phyloP scores from a whole-genome alignment of 176 grass and related monocot genomes.

The Raddia guianensis region DNA sequence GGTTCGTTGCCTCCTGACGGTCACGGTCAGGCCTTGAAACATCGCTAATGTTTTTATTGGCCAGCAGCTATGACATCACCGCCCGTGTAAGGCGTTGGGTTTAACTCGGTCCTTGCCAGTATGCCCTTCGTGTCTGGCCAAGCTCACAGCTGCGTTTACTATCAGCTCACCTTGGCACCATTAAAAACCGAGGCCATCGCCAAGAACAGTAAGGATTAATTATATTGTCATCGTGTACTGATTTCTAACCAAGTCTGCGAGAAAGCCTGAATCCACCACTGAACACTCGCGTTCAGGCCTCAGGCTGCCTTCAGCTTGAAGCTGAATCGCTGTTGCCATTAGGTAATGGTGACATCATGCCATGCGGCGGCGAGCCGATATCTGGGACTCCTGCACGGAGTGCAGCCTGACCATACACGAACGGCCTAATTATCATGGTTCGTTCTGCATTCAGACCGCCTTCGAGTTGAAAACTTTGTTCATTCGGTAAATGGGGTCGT shows the following conservation, averaged over 20 bases:
- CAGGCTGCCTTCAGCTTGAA: conserved; percentile 28
- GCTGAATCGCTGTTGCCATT: conserved; percentile 19
- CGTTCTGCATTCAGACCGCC: conserved; percentile 34
- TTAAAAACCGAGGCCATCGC: conserved; percentile 29
- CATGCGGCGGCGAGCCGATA: background rate
- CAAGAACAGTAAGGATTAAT: conserved; percentile 19
- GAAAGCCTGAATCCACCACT: conserved; percentile 24
- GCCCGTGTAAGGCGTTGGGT: conserved; percentile 5
- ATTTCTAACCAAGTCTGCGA: conserved; percentile 41
- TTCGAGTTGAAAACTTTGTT: conserved; percentile 29
- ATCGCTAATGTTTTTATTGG: conserved; percentile 9
- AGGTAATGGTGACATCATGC: conserved; percentile 47
- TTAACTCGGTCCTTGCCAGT: background rate
- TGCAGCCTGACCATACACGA: conserved; percentile 44
- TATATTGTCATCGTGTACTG: conserved; percentile 41
- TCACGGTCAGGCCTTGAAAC: conserved; percentile 38
- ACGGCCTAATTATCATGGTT: conserved; percentile 13
- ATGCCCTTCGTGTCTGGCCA: conserved; percentile 15
- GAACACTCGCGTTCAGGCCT: conserved; percentile 23
- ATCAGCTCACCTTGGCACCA: conserved; percentile 36
- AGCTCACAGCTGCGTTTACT: conserved; percentile 26
- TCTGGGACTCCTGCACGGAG: conserved; percentile 38
- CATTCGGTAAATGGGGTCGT: conserved; percentile 30
- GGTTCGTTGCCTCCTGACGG: conserved; percentile 11
- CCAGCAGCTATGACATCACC: conserved; percentile 28